A percentile compares a stretch with the other conserved stretches of the same genome.
These are phyloP conservation scores for Lichina pygmaea DNA, from an alignment of 495 filamentous ascomycete genomes.

Conservation along the genomic window DNA sequence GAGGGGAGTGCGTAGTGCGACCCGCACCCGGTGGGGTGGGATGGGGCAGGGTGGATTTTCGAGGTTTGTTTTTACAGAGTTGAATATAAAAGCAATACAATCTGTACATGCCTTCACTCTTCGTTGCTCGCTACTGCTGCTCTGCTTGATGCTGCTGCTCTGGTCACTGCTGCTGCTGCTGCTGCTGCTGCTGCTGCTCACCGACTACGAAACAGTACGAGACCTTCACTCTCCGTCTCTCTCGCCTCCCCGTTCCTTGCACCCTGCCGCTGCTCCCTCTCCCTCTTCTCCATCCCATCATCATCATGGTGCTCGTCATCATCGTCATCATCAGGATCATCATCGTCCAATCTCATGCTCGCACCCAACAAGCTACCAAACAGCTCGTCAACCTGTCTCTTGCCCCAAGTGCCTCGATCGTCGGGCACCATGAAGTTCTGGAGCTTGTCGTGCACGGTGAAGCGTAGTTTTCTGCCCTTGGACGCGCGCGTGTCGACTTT, in stretches of 20 bases:
- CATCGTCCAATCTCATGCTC: slow-evolving; percentile 46
- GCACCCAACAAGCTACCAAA: slow-evolving; percentile 74
- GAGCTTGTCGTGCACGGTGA: slow-evolving; percentile 83
- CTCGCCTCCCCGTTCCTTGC: no score
- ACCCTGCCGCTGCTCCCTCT: slow-evolving; percentile 14
- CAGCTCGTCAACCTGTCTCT: slow-evolving; percentile 54
- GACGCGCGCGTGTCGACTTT: slow-evolving; percentile 80
- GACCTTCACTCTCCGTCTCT: not conserved
- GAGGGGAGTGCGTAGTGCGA: no score
- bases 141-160: no score
- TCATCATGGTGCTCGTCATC: slow-evolving; percentile 23
- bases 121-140: no score
- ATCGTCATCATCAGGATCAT: slow-evolving; percentile 24
- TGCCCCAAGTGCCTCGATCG: slow-evolving; percentile 50
- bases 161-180: no score
- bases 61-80: no score
- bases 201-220: not conserved
- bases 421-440: slow-evolving; percentile 96
- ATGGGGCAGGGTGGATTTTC: no score
- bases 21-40: no score
- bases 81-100: no score
- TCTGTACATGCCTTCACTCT: no score
- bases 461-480: slow-evolving; percentile 82
- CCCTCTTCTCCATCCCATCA: slow-evolving; percentile 50
- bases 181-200: no score